phyloP scores from a whole-genome alignment of 2,329 filamentous ascomycete species.

The Calonectria honghensis region DNA sequence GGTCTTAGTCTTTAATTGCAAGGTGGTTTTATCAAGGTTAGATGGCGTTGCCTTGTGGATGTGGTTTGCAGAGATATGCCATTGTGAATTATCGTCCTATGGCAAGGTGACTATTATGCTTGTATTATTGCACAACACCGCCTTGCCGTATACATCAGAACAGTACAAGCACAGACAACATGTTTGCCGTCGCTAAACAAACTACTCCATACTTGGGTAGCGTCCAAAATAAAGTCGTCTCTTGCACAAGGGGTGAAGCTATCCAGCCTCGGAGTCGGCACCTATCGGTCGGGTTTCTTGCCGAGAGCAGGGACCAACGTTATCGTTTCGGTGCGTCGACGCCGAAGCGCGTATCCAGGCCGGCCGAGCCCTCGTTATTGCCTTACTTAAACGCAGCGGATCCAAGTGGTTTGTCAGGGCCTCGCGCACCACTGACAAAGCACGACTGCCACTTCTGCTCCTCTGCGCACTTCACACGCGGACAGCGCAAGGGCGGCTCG shows the following conservation, averaged over 20 bases:
- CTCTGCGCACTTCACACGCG: neutral
- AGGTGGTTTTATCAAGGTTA: neutral
- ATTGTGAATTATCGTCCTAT: neutral
- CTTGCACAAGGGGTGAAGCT: slow-evolving; percentile 14
- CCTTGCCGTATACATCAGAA: neutral
- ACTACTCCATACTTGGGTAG: slow-evolving; percentile 4
- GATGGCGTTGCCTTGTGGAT: neutral
- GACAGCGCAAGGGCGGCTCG: neutral
- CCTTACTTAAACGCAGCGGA: neutral
- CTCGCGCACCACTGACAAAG: neutral
- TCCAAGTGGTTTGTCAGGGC: neutral
- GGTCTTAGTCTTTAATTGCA: neutral
- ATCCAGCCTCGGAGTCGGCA: slow-evolving; percentile 29
- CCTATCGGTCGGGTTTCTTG: slow-evolving; percentile 44
- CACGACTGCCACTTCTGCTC: neutral
- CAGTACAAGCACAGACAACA: neutral
- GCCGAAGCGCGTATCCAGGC: neutral
- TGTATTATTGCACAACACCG: neutral
- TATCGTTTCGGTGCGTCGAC: neutral
- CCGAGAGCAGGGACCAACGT: slow-evolving; percentile 35
- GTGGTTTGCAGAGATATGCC: neutral
- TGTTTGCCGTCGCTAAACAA: neutral
- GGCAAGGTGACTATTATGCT: neutral
- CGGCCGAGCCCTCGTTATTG: neutral
- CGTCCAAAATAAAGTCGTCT: neutral